Evolutionary conservation across 495 filamentous ascomycete genomes (phyloP), one percentile per base, ranked within the genome.

Genomic region (Trichoderma parareesei): DNA sequence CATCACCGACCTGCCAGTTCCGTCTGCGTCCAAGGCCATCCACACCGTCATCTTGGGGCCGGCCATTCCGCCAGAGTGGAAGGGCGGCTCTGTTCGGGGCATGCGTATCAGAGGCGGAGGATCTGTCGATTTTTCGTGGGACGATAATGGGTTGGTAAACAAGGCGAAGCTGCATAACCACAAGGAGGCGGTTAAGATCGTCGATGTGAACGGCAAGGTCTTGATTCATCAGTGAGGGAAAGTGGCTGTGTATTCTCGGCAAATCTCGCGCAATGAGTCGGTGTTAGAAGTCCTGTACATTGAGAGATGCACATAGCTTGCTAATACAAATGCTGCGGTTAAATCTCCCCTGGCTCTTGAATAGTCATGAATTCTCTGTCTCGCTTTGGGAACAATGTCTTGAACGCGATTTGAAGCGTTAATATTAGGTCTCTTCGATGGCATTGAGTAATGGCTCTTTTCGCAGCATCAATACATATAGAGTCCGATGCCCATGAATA

Each of bases 101-200:
- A 37, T 79, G 59, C 69, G 69, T 46, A 46, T 81, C 35, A 71
- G 77, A 38, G 78, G 77, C 0, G 78, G 78, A 42, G 78, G 74
- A 10, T 66, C 49, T 33, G 68, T 80, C 3, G 69, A 69, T 53
- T 79, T 79, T 67, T 53, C 59, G 16, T 77, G 79, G 76, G 75
- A 77, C 69, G 49, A 43, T 9, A 48, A 70, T 11, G 78, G 73
- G 10, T 59, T 63, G 3, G 69, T 70, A 42, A 69, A 38, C 0
- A 33, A 57, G 20, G 53, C 14, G 53, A 37, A 20, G 6, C 53
- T 57, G 20, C 53, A 57, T 14, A 57, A 57, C 53, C 53, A 35
- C 5, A 57, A 33, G 53, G 53, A 14, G 18, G 13, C 53, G 20
- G 13, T 57, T 37, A 57, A 57, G 16, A 57, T 57, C 37, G 53